Evolutionary conservation across 75 land plant species (phyloP), one percentile per base, ranked within the genome.

Genomic region (Sequoiadendron giganteum): DNA sequence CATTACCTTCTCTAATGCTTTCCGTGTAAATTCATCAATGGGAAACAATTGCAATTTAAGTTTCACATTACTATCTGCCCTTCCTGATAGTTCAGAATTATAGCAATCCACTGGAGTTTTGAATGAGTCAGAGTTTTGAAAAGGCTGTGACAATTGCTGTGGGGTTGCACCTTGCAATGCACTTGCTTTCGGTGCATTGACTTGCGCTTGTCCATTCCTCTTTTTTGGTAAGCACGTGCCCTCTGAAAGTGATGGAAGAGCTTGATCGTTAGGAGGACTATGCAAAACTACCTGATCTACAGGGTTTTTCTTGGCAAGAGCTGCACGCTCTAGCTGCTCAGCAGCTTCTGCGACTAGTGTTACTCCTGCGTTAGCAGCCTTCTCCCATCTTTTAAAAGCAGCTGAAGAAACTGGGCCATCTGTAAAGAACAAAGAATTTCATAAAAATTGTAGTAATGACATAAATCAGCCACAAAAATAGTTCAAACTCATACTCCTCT

Each of bases 291-390:
- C 52, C 48, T 82, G 52, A n/a, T 82, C 84, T 47, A 25, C 14
- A 82, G 84, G 48, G 15, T 11, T 82, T 42, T 82, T 34, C 48
- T 82, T 49, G 28, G 84, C 89, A 85, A n/a, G 83, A 19, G 88
- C 80, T 61, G 90, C 88, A 30, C 92, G 88, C 87, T 95, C 97
- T 76, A 95, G 87, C 73, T 94, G 94, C 89, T 94, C 97, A 83
- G 97, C 97, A 88, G 97, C 97, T 91, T 95, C 95, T 86, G 97
- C 97, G 89, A 95, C 97, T 86, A 95, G 88, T 55, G 91, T 90
- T 58, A 95, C 95, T 30, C 97, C 97, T 54, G 93, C 94, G 65
- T 88, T 92, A 86, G 95, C 97, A 90, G 97, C 97, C 85, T 94
- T 95, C 88, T 95, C 97, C 95, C 94, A 94, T 86, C 89, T 90